These are phyloP conservation scores for Neonectria sp. DNA, from an alignment of 2,329 filamentous ascomycete species.

Conservation along the genomic window DNA sequence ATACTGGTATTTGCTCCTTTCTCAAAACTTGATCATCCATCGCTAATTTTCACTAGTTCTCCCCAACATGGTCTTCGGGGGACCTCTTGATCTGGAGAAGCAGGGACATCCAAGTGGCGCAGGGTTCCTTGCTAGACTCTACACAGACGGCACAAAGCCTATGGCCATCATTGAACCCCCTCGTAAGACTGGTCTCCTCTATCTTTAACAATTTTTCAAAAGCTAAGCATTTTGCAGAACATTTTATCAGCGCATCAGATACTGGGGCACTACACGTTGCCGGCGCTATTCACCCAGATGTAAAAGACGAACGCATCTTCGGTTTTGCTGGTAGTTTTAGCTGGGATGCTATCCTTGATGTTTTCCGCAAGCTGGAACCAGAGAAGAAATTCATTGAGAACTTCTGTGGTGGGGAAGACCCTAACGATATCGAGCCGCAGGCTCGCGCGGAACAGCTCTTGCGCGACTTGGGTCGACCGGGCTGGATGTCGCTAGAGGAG, in stretches of 20 bases:
- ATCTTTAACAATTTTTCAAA: neutral
- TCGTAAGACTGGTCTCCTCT: neutral
- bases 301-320: neutral
- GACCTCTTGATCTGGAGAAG: slow-evolving; percentile 32
- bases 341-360: neutral
- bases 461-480: neutral
- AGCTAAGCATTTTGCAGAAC: neutral
- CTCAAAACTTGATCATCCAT: neutral
- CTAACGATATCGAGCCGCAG: neutral
- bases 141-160: slow-evolving; percentile 27
- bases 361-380: neutral
- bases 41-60: slow-evolving; percentile 36
- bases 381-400: neutral
- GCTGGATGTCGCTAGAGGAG: neutral
- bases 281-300: neutral
- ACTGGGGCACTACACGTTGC: neutral
- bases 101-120: slow-evolving; percentile 40
- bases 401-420: neutral
- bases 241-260: neutral
- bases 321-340: neutral
- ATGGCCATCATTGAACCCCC: neutral
- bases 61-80: slow-evolving; percentile 44
- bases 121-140: slow-evolving; percentile 35
- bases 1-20: slow-evolving; percentile 26
- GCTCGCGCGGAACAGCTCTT: neutral